Evolutionary conservation across 768 basidiomycete species (phyloP).

Genomic region (Calocera viscosa): DNA sequence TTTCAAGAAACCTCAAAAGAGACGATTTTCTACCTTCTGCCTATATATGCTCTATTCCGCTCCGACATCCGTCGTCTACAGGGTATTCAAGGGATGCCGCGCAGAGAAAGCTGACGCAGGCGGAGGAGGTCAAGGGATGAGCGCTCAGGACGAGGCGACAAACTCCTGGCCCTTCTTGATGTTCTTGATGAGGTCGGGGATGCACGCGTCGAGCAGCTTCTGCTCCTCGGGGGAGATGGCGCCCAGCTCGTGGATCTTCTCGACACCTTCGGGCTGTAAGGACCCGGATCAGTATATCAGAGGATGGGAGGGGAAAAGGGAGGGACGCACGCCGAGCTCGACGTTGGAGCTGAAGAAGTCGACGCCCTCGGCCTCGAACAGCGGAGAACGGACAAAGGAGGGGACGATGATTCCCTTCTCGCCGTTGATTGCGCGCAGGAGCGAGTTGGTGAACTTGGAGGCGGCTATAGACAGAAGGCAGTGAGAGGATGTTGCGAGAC

Average conservation of each 20-base stretch:
- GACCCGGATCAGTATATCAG: neutral
- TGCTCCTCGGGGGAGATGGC: slow-evolving; percentile 67
- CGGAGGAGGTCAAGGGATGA: neutral
- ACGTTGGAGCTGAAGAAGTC: slow-evolving; percentile 92
- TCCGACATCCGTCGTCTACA: no score
- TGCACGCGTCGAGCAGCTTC: slow-evolving; percentile 71
- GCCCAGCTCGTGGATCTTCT: slow-evolving; percentile 82
- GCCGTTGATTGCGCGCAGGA: slow-evolving; percentile 52
- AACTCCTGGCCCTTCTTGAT: slow-evolving; percentile 73
- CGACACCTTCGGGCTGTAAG: slow-evolving; percentile 51
- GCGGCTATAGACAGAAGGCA: slow-evolving; percentile 34
- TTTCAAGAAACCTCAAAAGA: no score
- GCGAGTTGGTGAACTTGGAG: slow-evolving; percentile 51
- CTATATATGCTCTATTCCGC: no score
- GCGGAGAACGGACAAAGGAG: slow-evolving; percentile 79
- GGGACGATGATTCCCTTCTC: slow-evolving; percentile 62
- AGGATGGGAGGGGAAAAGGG: slow-evolving; percentile 2
- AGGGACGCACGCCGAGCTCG: slow-evolving; percentile 71
- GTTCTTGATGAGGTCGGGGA: slow-evolving; percentile 93
- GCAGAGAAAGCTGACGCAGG: no score
- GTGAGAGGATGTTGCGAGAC: neutral
- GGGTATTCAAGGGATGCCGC: no score
- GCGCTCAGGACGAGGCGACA: slow-evolving; percentile 11
- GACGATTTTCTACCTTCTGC: no score
- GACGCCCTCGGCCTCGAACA: slow-evolving; percentile 74